phyloP scores from a whole-genome alignment of 148 eudicot genomes.

The Beta vulgaris region DNA sequence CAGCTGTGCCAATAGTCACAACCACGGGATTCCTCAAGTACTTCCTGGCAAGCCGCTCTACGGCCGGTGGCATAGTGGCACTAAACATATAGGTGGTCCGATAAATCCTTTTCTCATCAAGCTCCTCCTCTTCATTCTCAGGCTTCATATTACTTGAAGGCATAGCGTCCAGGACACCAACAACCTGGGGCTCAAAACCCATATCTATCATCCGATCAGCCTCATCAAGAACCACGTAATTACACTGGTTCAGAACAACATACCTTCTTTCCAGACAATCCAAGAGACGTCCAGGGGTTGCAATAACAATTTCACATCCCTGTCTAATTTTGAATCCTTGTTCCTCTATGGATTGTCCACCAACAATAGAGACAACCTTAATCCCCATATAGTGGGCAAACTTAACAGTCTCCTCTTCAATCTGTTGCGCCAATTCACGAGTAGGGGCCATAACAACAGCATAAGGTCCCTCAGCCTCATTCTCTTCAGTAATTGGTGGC shows the following conservation, averaged over 20 bases:
- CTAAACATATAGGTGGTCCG: slow-evolving; percentile 84
- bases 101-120: slow-evolving; percentile 68
- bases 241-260: slow-evolving; percentile 72
- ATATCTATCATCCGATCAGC: slow-evolving; percentile 88
- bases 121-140: slow-evolving; percentile 81
- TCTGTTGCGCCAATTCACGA: slow-evolving; percentile 84
- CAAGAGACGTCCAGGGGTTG: slow-evolving; percentile 77
- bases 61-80: slow-evolving; percentile 84
- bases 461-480: slow-evolving; percentile 82
- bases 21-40: slow-evolving; percentile 83
- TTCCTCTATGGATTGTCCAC: slow-evolving; percentile 87
- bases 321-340: slow-evolving; percentile 79
- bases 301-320: slow-evolving; percentile 86
- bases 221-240: slow-evolving; percentile 82
- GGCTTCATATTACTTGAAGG: slow-evolving; percentile 83
- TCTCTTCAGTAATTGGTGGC: slow-evolving; percentile 55
- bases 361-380: slow-evolving; percentile 80
- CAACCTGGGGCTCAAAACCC: slow-evolving; percentile 87
- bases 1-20: slow-evolving; percentile 79
- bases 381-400: slow-evolving; percentile 72
- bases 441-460: slow-evolving; percentile 94
- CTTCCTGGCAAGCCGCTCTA: slow-evolving; percentile 82
- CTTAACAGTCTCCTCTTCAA: slow-evolving; percentile 77
- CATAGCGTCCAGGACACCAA: slow-evolving; percentile 79
- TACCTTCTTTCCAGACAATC: slow-evolving; percentile 71